Evolutionary conservation across 805 yeast genomes (phyloP).

Genomic region (Nakazawaea peltata): DNA sequence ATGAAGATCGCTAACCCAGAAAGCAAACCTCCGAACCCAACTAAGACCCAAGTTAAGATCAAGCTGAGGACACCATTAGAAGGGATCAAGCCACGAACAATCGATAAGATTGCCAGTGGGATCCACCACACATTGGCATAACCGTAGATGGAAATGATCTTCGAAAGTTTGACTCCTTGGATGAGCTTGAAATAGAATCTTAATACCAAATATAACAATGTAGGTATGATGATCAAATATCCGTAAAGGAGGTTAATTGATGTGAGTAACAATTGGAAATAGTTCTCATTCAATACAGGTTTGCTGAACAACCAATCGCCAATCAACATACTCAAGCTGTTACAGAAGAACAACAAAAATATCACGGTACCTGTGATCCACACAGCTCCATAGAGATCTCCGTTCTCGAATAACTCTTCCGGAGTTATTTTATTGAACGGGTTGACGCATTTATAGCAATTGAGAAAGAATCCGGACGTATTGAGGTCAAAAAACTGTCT

Average conservation of each 20-base stretch:
- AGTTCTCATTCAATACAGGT: conserved; percentile 32
- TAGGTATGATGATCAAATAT: conserved; percentile 64
- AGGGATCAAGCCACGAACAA: conserved; percentile 47
- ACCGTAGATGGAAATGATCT: conserved; percentile 70
- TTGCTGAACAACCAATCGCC: conserved; percentile 40
- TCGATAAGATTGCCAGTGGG: conserved; percentile 62
- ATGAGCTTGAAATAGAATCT: conserved; percentile 47
- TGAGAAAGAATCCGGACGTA: conserved; percentile 49
- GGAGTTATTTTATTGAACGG: conserved; percentile 32
- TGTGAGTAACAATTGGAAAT: conserved; percentile 56
- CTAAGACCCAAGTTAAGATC: conserved; percentile 55
- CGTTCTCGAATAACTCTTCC: conserved; percentile 29
- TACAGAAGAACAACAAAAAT: conserved; percentile 64
- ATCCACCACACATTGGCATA: conserved; percentile 81
- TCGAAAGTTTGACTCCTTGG: conserved; percentile 42
- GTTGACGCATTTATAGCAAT: conserved; percentile 49
- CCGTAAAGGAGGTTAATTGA: conserved; percentile 70
- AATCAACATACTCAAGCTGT: conserved; percentile 61
- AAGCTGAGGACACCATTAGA: conserved; percentile 34
- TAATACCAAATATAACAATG: conserved; percentile 40
- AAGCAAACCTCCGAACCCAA: conserved; percentile 48
- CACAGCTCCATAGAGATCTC: conserved; percentile 81
- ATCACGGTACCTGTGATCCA: conserved; percentile 88
- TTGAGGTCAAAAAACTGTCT: conserved; percentile 63
- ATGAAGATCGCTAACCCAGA: conserved; percentile 49